Percentiles rank a stretch among this genome's conserved stretches.
Evolutionary conservation across 331 rosid genomes (phyloP).

Genomic region (Dryas integrifolia): DNA sequence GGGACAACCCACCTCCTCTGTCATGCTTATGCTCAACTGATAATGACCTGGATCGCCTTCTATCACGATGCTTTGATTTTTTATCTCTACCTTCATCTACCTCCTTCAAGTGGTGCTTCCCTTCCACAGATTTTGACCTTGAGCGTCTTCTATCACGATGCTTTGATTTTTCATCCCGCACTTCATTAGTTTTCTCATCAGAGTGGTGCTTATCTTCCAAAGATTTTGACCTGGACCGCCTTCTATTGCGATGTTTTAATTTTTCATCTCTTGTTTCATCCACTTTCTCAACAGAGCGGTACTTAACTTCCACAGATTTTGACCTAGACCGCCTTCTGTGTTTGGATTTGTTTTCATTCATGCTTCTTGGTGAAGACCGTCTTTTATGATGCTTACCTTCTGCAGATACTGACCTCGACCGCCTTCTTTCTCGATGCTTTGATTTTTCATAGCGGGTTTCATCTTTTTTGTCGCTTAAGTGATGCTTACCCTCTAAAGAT

Average conservation of each 20-base stretch:
- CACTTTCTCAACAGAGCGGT: conserved; percentile 37
- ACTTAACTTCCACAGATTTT: conserved; percentile 63
- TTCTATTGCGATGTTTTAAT: conserved; percentile 54
- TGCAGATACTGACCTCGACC: conserved; percentile 63
- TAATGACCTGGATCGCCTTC: conserved; percentile 67
- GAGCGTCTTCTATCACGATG: conserved; percentile 48
- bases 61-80: conserved; percentile 66
- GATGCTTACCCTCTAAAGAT: conserved; percentile 55
- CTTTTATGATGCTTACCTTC: conserved; percentile 56
- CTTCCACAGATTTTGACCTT: conserved; percentile 67
- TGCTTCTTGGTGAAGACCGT: conserved; percentile 58
- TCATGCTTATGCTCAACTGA: conserved; percentile 55
- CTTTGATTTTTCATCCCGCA: conserved; percentile 48
- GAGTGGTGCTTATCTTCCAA: conserved; percentile 48
- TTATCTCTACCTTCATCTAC: conserved; percentile 48
- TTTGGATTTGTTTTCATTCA: conserved; percentile 61
- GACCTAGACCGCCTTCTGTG: conserved; percentile 69
- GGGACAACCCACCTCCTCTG: conserved; percentile 43
- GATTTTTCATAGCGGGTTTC: conserved; percentile 49
- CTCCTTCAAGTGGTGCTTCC: conserved; percentile 54
- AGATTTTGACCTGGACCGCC: conserved; percentile 78
- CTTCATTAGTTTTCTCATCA: conserved; percentile 36
- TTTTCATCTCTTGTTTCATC: conserved; percentile 47
- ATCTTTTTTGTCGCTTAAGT: conserved; percentile 40
- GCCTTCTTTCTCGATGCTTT: conserved; percentile 58